Evolutionary conservation across 371 early-diverging fungal species (phyloP).

Genomic region (Zychaea mexicana): DNA sequence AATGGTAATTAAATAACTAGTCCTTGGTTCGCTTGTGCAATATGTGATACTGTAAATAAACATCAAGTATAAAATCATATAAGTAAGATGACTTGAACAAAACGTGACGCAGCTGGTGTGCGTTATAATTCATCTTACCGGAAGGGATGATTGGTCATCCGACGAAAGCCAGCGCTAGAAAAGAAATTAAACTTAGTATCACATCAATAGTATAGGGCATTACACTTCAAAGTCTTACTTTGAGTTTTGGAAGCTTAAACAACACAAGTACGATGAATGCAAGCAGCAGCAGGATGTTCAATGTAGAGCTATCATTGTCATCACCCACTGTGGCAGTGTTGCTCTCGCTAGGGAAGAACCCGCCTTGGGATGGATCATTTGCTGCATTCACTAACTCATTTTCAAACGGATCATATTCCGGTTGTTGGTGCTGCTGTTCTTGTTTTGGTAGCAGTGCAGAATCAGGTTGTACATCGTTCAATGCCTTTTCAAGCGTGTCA

Average conservation of each 20-base stretch:
- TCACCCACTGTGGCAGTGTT: background rate
- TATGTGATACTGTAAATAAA: background rate
- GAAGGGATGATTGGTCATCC: background rate
- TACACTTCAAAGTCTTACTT: conserved; percentile 1
- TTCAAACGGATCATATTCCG: background rate
- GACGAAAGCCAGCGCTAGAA: background rate
- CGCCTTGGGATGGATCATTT: background rate
- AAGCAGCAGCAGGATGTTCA: conserved; percentile 6
- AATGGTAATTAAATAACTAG: background rate
- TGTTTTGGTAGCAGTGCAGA: background rate
- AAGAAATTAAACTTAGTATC: background rate
- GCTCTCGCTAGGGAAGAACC: conserved; percentile 9
- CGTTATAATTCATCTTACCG: conserved; percentile 4
- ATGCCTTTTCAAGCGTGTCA: conserved; percentile 10
- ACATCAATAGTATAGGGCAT: too few relatives aligned
- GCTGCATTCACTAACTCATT: background rate
- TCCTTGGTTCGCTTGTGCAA: background rate
- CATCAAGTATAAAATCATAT: background rate
- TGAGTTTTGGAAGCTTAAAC: conserved; percentile 11
- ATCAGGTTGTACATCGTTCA: background rate
- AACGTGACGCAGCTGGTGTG: background rate
- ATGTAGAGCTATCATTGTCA: conserved; percentile 4
- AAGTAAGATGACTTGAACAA: background rate
- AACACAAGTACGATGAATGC: background rate
- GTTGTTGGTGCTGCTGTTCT: background rate